Base-by-base conservation (phyloP, 768 basidiomycete genomes). In the Rossbeevera mucosa region DNA sequence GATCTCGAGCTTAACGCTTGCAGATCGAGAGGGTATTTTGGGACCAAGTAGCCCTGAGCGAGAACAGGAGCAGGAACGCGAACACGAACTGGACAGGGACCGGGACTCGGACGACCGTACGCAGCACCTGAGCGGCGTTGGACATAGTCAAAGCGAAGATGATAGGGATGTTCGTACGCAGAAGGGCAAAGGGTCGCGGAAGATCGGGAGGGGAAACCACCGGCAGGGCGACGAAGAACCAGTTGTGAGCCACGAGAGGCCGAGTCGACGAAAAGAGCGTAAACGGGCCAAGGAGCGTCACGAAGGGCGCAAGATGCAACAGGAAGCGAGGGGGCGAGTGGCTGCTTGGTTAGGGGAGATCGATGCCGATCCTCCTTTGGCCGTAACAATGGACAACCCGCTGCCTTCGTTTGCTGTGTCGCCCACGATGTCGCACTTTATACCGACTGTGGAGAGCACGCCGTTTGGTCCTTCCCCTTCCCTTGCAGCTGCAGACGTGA, bases 261-360 rank as follows among this genome's bases (percentile, higher is more conserved):
- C 48, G n/a, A 50, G 53, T 2, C 58, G 62, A 9, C 62, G 59
- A 38, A 64, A 61, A 11, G 66, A 64, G 21, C 62, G 66, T 40
- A 67, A 59, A 48, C 64, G 58, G 40, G 53, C 47, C n/a, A 71
- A 67, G 54, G 71, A 71, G 33, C 33, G 33, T 29, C 64, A 70
- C 13, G 76, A 76, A 48, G 63, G 68, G 22, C 64, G 68, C 26
- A 68, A 70, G 29, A 55, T 80, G 20, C 62, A 72, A 43, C 67
- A 71, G 47, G 73, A 80, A 6, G 81, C 82, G 9, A 85, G 86
- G 54, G 86, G 87, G 7, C 72, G 86, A 21, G 82, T 91, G n/a
- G 76, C 88, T 8, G 86, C 83, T 7, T 91, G 88, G 88, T 59
- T 91, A 53, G 88, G 84, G 25, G 75, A 71, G 8, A 81, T 90